These are phyloP conservation scores for Fusarium bactridioides DNA, from an alignment of 2,329 filamentous ascomycete species.

Conservation along the genomic window DNA sequence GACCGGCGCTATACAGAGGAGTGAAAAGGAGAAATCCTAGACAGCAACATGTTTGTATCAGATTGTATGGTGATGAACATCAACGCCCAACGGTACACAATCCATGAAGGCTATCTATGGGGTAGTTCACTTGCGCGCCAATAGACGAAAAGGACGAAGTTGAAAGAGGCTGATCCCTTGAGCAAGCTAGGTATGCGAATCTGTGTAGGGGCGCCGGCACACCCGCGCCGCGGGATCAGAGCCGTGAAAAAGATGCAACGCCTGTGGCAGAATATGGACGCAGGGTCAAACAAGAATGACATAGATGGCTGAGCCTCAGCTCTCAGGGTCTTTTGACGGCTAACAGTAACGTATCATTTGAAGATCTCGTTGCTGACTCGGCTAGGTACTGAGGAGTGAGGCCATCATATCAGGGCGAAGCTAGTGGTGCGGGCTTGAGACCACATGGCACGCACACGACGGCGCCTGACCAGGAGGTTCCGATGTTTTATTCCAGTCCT, in stretches of 20 bases:
- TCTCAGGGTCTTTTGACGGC: constrained; percentile 20
- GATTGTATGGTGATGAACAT: background rate
- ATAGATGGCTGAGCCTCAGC: constrained; percentile 20
- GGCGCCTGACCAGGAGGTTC: constrained; percentile 5
- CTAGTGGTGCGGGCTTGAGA: constrained; percentile 12
- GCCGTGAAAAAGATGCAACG: background rate
- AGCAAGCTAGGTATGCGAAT: constrained; percentile 4
- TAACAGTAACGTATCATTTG: constrained; percentile 32
- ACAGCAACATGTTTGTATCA: constrained; percentile 22
- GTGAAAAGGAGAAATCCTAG: background rate
- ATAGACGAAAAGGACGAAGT: constrained; percentile 5
- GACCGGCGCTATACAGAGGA: background rate
- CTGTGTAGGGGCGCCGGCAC: constrained; percentile 2
- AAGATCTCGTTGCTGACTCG: constrained; percentile 26
- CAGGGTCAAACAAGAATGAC: constrained; percentile 18
- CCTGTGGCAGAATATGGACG: background rate
- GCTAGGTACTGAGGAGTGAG: constrained; percentile 11
- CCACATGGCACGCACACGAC: constrained; percentile 26
- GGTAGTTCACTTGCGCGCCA: constrained; percentile 24
- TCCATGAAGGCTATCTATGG: background rate
- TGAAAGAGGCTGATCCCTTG: constrained; percentile 14
- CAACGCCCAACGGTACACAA: background rate
- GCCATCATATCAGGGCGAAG: constrained; percentile 10
- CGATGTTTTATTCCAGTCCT: background rate
- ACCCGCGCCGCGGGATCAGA: background rate